phyloP scores from a whole-genome alignment of 192 early-diverging fungal species.

The Coemansia sp. region DNA sequence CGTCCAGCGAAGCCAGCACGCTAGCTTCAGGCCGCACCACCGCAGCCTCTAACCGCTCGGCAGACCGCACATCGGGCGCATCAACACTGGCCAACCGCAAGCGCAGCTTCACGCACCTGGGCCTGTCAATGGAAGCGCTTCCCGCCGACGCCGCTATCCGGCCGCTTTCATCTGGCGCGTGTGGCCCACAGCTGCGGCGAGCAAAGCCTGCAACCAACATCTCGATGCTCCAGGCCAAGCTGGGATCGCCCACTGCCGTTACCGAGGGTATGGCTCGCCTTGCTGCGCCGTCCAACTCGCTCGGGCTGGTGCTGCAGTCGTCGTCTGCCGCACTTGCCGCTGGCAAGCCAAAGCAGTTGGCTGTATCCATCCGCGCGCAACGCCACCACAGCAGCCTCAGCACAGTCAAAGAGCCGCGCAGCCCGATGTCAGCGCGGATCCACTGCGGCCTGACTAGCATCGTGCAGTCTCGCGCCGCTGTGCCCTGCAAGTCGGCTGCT shows the following conservation, averaged over 20 bases:
- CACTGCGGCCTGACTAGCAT: constrained; percentile 44
- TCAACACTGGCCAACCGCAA: constrained; percentile 52
- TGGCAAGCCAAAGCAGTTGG: constrained; percentile 23
- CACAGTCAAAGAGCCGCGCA: constrained; percentile 33
- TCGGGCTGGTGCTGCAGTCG: constrained; percentile 50
- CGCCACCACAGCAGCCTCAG: constrained; percentile 47
- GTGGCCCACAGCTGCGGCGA: constrained; percentile 38
- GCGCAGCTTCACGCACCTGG: constrained; percentile 57
- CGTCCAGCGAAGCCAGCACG: constrained; percentile 19
- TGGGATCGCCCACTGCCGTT: constrained; percentile 13
- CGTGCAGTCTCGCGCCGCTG: constrained; percentile 20
- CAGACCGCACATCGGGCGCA: constrained; percentile 27
- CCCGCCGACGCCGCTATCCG: constrained; percentile 10
- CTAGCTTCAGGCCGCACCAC: constrained; percentile 22
- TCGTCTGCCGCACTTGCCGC: constrained; percentile 15
- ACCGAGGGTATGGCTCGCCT: constrained; percentile 31
- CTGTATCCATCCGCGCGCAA: constrained; percentile 44
- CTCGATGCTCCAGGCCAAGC: constrained; percentile 30
- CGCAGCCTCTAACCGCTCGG: constrained; percentile 16
- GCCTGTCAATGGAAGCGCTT: constrained; percentile 53
- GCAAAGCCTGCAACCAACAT: constrained; percentile 38
- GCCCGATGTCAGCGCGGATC: constrained; percentile 28
- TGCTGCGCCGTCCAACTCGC: constrained; percentile 47
- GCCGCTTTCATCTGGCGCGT: constrained; percentile 12
- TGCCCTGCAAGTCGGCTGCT: constrained; percentile 12